Conservation (phyloP, 768 basidiomycete species). For the Leccinum sublutescens region DNA sequence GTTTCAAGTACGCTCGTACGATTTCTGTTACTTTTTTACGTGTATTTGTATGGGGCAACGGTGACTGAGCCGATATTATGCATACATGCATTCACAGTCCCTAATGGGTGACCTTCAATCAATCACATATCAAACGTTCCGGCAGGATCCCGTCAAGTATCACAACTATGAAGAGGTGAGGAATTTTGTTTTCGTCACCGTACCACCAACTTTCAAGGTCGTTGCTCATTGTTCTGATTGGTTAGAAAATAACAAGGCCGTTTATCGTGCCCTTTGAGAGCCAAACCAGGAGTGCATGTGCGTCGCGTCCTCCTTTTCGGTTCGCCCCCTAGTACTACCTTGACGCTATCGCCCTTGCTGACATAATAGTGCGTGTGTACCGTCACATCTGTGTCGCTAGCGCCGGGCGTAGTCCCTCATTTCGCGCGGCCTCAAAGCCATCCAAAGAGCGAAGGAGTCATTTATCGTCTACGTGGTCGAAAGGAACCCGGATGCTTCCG, state of each 20-base stretch:
- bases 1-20: slow-evolving; percentile 59
- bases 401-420: slow-evolving; percentile 94
- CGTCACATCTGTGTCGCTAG: slow-evolving; percentile 83
- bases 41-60: too few species aligned
- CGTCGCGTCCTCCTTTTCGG: slow-evolving; percentile 28
- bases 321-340: too few species aligned
- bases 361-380: slow-evolving; percentile 39
- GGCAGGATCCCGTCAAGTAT: slow-evolving; percentile 97
- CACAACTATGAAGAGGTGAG: slow-evolving; percentile 87
- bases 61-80: too few species aligned
- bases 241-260: slow-evolving; percentile 50
- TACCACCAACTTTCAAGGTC: slow-evolving; percentile 1
- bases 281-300: slow-evolving; percentile 47
- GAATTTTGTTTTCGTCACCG: slow-evolving; percentile 4
- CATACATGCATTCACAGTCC: slow-evolving; percentile 49
- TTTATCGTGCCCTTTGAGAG: slow-evolving; percentile 69
- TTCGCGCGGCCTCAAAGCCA: slow-evolving; percentile 75
- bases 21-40: too few species aligned
- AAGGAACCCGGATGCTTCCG: neutral
- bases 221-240: neutral
- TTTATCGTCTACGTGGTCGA: slow-evolving; percentile 80
- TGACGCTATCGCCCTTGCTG: slow-evolving; percentile 2
- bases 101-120: slow-evolving; percentile 97
- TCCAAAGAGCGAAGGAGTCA: slow-evolving; percentile 62
- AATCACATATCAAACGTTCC: slow-evolving; percentile 95